Conservation (phyloP, 345 rosid species). For the Abelmoschus esculentus region DNA sequence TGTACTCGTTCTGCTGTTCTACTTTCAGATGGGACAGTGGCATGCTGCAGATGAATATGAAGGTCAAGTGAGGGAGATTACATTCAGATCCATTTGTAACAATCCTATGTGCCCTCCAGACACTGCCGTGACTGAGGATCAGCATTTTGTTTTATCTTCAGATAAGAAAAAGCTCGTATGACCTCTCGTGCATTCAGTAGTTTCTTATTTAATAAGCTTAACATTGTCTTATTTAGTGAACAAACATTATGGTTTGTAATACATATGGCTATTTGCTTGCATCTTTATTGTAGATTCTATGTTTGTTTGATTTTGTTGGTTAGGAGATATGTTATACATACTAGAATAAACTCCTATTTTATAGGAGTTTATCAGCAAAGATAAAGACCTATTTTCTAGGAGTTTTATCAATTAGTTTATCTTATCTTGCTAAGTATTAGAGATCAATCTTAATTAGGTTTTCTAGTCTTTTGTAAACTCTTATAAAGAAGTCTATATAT, state of each 20-base stretch:
- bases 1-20: slow-evolving; percentile 11
- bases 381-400: too few species aligned
- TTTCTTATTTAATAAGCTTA: slow-evolving; percentile 3
- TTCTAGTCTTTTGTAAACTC: too few species aligned
- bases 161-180: slow-evolving; percentile 76
- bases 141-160: slow-evolving; percentile 65
- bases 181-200: neutral
- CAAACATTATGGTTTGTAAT: neutral
- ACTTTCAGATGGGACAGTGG: slow-evolving; percentile 86
- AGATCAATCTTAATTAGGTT: too few species aligned
- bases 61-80: slow-evolving; percentile 94
- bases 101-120: slow-evolving; percentile 99
- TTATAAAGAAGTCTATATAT: too few species aligned
- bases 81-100: slow-evolving; percentile 67
- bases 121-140: slow-evolving; percentile 95
- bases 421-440: too few species aligned
- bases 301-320: neutral
- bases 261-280: neutral
- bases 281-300: neutral
- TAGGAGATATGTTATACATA: too few species aligned
- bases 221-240: neutral
- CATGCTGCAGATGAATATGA: slow-evolving; percentile 86
- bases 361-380: too few species aligned
- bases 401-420: too few species aligned
- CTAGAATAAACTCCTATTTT: too few species aligned